Evolutionary conservation across 805 yeast genomes (phyloP).

Genomic region (Lipomyces orientalis): DNA sequence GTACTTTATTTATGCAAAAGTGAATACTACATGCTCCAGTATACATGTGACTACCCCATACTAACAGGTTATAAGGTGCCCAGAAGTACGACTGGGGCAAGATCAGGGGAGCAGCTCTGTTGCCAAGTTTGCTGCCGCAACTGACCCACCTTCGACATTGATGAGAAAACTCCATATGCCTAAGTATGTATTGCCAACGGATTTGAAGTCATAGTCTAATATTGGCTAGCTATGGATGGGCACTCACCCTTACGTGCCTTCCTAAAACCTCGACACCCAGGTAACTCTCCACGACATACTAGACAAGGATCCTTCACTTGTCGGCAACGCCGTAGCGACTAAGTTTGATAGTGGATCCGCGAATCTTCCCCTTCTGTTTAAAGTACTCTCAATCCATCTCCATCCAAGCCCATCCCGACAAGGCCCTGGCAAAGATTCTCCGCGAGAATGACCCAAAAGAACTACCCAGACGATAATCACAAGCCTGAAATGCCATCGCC

Average conservation of each 20-base stretch:
- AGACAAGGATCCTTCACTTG: constrained; percentile 59
- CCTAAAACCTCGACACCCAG: constrained; percentile 61
- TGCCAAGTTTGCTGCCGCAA: constrained; percentile 79
- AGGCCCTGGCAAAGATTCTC: constrained; percentile 73
- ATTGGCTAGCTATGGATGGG: constrained; percentile 86
- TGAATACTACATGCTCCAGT: not conserved
- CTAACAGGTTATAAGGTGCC: constrained; percentile 23
- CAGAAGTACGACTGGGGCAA: constrained; percentile 52
- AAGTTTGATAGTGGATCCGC: constrained; percentile 65
- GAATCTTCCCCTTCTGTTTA: constrained; percentile 90
- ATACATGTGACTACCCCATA: too few species aligned
- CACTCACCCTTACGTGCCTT: constrained; percentile 91
- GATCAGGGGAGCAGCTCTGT: constrained; percentile 84
- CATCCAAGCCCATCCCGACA: constrained; percentile 98
- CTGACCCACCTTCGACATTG: constrained; percentile 68
- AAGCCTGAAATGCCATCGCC: constrained; percentile 99
- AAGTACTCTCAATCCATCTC: constrained; percentile 90
- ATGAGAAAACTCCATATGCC: constrained; percentile 86
- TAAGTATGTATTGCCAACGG: constrained; percentile 51
- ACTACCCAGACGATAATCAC: constrained; percentile 95
- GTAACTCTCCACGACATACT: constrained; percentile 71
- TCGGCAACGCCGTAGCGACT: constrained; percentile 62
- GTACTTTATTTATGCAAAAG: not conserved
- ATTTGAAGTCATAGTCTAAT: not conserved
- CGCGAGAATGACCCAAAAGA: constrained; percentile 84